Evolutionary conservation across 208 protist genomes (phyloP).

Genomic region (Acanthamoeba culbertsoni): DNA sequence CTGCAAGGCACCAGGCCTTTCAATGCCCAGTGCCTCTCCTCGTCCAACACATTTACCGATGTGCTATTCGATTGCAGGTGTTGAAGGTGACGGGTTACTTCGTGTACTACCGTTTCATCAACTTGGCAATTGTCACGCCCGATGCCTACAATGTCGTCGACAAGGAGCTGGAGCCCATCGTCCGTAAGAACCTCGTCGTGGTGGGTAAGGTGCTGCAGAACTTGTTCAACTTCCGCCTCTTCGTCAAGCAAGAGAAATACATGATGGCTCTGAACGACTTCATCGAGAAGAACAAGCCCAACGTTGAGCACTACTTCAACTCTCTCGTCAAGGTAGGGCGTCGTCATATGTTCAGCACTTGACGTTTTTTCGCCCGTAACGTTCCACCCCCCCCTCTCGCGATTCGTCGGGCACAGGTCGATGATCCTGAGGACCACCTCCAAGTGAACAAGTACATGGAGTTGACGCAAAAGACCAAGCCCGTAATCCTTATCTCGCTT

Average conservation of each 20-base stretch:
- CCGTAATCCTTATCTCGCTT: conserved; percentile 80
- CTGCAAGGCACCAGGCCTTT: no score
- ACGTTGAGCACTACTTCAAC: conserved; percentile 73
- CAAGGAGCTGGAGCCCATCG: conserved; percentile 57
- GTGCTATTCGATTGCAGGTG: conserved; percentile 58
- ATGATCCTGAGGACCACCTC: conserved; percentile 81
- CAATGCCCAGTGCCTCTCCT: no score
- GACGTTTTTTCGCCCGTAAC: background rate
- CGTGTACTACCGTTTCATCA: conserved; percentile 86
- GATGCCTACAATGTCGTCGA: conserved; percentile 81
- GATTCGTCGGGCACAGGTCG: background rate
- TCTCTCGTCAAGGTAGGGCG: conserved; percentile 75
- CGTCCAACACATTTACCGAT: background rate
- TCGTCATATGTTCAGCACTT: background rate
- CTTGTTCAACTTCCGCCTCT: conserved; percentile 76
- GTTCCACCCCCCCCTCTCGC: background rate
- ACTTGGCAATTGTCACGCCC: conserved; percentile 80
- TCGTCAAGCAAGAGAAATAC: conserved; percentile 75
- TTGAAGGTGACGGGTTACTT: conserved; percentile 82
- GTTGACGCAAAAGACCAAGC: conserved; percentile 76
- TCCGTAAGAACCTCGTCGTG: conserved; percentile 78
- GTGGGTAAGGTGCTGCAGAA: conserved; percentile 81
- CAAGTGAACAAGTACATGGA: conserved; percentile 84
- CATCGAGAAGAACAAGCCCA: conserved; percentile 70
- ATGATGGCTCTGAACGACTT: conserved; percentile 80